Conservation (phyloP, 352 stramenopile species). For the Pythium myriotylum region DNA sequence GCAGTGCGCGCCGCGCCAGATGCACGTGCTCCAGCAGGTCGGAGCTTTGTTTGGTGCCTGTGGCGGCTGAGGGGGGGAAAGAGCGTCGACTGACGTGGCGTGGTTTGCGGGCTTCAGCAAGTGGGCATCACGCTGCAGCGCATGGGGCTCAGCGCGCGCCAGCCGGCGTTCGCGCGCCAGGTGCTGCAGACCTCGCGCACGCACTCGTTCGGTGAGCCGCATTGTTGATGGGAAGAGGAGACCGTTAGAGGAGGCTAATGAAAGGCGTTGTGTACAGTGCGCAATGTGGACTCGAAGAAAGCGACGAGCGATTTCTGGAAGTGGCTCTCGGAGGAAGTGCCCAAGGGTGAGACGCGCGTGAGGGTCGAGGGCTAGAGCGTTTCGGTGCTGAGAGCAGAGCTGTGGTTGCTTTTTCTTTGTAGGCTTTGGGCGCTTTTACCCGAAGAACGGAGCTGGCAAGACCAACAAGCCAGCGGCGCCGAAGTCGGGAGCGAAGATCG, state of each 20-base stretch:
- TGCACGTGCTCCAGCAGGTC: slow-evolving; percentile 81
- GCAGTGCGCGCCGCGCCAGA: slow-evolving; percentile 50
- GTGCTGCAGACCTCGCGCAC: slow-evolving; percentile 53
- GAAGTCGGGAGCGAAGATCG: slow-evolving; percentile 51
- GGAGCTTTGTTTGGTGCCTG: too few species aligned
- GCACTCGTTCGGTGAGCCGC: slow-evolving; percentile 64
- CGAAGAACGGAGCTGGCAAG: slow-evolving; percentile 59
- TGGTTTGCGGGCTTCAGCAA: slow-evolving; percentile 46
- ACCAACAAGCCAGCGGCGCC: slow-evolving; percentile 47
- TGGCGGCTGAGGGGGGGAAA: too few species aligned
- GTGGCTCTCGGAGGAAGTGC: slow-evolving; percentile 83
- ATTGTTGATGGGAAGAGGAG: too few species aligned
- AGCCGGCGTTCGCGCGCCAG: slow-evolving; percentile 43
- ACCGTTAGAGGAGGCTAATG: not conserved
- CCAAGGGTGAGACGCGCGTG: slow-evolving; percentile 40
- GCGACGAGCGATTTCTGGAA: slow-evolving; percentile 66
- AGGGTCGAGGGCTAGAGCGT: not conserved
- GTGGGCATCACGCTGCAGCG: slow-evolving; percentile 58
- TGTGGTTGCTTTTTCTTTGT: too few species aligned
- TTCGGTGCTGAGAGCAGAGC: too few species aligned
- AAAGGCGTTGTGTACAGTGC: slow-evolving; percentile 36
- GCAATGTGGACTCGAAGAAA: slow-evolving; percentile 36
- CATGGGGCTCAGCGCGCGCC: slow-evolving; percentile 45
- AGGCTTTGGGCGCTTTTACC: slow-evolving; percentile 87
- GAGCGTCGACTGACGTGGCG: not conserved